These are phyloP conservation scores for Smallanthus sonchifolius DNA, from an alignment of 129 eudicot species.

Conservation along the genomic window DNA sequence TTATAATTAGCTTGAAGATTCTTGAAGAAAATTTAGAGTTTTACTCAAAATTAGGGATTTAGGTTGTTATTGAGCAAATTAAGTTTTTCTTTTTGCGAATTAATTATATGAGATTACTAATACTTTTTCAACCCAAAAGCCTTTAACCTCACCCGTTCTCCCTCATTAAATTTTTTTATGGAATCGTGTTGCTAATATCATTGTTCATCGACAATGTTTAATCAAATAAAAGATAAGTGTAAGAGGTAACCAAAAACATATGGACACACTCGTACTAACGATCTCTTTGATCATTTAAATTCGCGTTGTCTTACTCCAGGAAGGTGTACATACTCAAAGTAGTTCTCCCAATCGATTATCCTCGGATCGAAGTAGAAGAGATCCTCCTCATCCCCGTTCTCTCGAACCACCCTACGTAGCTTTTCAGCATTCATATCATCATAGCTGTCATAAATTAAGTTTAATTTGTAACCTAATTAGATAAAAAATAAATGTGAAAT, in stretches of 20 bases:
- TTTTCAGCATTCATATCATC: slow-evolving; percentile 83
- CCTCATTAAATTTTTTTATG: no score
- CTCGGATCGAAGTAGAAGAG: slow-evolving; percentile 78
- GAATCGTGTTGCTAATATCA: no score
- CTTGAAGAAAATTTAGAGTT: no score
- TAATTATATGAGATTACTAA: no score
- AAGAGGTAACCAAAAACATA: not conserved
- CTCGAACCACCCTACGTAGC: slow-evolving; percentile 48
- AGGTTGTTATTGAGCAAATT: no score
- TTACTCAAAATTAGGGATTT: no score
- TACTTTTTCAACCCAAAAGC: no score
- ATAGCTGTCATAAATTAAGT: slow-evolving; percentile 37
- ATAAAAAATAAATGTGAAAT: not conserved
- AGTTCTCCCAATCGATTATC: slow-evolving; percentile 68
- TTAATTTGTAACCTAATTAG: not conserved
- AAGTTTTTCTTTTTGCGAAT: not conserved
- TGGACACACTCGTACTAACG: not conserved
- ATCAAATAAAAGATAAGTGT: not conserved
- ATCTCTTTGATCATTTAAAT: slow-evolving; percentile 39
- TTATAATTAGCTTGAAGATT: no score
- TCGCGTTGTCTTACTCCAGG: slow-evolving; percentile 71
- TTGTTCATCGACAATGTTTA: not conserved
- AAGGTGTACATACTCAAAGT: slow-evolving; percentile 60
- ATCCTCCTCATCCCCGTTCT: slow-evolving; percentile 39
- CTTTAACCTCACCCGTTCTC: no score